A percentile compares a stretch with the other conserved stretches of the same genome.
These are phyloP conservation scores for Rhododendron griersonianum DNA, from an alignment of 148 eudicot species.

Conservation along the genomic window DNA sequence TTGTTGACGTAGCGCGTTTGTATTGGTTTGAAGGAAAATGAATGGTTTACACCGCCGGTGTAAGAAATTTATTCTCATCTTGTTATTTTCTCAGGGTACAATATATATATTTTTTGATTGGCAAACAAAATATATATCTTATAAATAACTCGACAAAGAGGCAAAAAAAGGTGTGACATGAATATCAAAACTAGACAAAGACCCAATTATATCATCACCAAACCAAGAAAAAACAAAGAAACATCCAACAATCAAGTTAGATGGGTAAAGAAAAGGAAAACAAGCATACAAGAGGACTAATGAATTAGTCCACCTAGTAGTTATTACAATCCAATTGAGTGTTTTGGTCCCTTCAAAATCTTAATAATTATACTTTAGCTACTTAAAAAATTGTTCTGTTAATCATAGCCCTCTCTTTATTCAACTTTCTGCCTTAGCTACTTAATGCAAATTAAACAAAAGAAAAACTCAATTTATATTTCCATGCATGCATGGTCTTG, in stretches of 20 bases:
- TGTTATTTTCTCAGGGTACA: neutral
- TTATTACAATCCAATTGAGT: neutral
- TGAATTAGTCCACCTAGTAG: neutral
- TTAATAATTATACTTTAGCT: neutral
- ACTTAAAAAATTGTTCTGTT: neutral
- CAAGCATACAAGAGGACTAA: neutral
- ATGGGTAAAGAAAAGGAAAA: neutral
- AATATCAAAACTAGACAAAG: neutral
- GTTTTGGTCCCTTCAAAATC: neutral
- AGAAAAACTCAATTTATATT: neutral
- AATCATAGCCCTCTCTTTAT: neutral
- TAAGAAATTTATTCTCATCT: no score
- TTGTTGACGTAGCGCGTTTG: no score
- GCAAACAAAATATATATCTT: neutral
- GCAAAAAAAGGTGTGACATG: neutral
- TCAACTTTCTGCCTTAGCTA: neutral
- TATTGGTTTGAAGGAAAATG: no score
- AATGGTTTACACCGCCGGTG: no score
- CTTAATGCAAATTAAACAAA: neutral
- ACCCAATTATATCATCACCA: neutral
- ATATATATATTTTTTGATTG: neutral
- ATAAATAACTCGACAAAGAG: neutral
- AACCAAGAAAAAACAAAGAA: neutral
- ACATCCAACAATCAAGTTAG: neutral
- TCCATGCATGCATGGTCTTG: neutral